Conservation (phyloP, 192 early-diverging fungal genomes). For the Entophlyctis luteolus region DNA sequence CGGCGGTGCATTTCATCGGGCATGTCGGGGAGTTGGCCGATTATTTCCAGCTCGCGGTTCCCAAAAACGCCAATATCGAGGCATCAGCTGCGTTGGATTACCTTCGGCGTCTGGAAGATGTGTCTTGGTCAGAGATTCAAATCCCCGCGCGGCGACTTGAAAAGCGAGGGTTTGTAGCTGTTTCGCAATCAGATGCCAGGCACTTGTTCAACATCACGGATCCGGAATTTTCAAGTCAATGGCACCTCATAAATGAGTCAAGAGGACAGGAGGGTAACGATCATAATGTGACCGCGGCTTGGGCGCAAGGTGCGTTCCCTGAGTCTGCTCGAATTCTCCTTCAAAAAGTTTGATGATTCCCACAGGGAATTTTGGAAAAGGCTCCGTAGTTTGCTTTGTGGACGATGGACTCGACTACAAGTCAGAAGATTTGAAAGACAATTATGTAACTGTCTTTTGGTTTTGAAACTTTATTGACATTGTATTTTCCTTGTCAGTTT, state of each 20-base stretch:
- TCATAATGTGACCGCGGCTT: constrained; percentile 89
- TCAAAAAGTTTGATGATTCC: too few relatives aligned
- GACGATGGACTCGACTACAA: constrained; percentile 93
- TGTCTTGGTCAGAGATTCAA: constrained; percentile 41
- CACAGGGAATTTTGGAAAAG: constrained; percentile 77
- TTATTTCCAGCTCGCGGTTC: constrained; percentile 61
- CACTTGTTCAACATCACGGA: constrained; percentile 59
- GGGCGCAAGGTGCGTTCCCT: constrained; percentile 64
- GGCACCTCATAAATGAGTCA: constrained; percentile 67
- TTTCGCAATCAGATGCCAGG: constrained; percentile 14
- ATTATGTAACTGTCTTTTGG: constrained; percentile 68
- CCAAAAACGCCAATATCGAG: constrained; percentile 19
- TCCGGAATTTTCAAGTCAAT: constrained; percentile 71
- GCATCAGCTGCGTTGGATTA: background rate
- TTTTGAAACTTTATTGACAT: background rate
- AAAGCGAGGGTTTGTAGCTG: constrained; percentile 22
- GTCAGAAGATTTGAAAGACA: constrained; percentile 75
- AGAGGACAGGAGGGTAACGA: constrained; percentile 63
- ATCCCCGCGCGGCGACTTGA: constrained; percentile 38
- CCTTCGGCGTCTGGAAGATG: background rate
- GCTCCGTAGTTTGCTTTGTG: constrained; percentile 82
- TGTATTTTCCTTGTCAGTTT: constrained; percentile 43
- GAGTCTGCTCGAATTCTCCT: too few relatives aligned
- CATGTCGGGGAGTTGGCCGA: constrained; percentile 64
- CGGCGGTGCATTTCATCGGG: constrained; percentile 41